Evolutionary conservation across 495 filamentous ascomycete genomes (phyloP).

Genomic region (Aspergillus steynii): DNA sequence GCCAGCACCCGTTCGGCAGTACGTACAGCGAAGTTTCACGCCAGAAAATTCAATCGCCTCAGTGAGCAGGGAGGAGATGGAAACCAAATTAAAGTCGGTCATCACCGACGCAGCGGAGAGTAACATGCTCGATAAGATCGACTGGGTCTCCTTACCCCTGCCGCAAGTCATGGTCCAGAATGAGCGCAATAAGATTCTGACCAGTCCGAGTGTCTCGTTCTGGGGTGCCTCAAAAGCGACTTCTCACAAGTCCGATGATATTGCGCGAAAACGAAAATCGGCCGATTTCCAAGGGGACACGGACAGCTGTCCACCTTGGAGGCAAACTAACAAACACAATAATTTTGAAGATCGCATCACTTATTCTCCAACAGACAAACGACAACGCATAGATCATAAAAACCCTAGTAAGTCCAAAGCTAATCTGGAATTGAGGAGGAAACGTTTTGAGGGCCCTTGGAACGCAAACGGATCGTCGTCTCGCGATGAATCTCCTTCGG

Average conservation of each 20-base stretch:
- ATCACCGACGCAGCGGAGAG: slow-evolving; percentile 78
- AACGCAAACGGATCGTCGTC: slow-evolving; percentile 45
- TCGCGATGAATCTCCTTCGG: slow-evolving; percentile 59
- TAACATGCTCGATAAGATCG: slow-evolving; percentile 63
- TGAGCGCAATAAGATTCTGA: slow-evolving; percentile 58
- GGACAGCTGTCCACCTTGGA: slow-evolving; percentile 66
- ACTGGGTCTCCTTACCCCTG: slow-evolving; percentile 84
- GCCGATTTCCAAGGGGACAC: slow-evolving; percentile 55
- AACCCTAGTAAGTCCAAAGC: slow-evolving; percentile 83
- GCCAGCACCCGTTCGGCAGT: slow-evolving; percentile 72
- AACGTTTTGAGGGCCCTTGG: slow-evolving; percentile 76
- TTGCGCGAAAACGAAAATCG: slow-evolving; percentile 77
- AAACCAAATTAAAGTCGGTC: slow-evolving; percentile 78
- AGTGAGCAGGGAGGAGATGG: slow-evolving; percentile 69
- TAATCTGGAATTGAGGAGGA: slow-evolving; percentile 83
- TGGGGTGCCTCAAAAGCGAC: slow-evolving; percentile 35
- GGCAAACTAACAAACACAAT: slow-evolving; percentile 61
- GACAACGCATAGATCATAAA: slow-evolving; percentile 51
- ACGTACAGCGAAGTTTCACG: slow-evolving; percentile 83
- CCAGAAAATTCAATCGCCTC: slow-evolving; percentile 65
- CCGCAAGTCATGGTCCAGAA: slow-evolving; percentile 82
- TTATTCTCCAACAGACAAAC: slow-evolving; percentile 62
- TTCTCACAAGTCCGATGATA: slow-evolving; percentile 25
- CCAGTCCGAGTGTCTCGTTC: slow-evolving; percentile 38
- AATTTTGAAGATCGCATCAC: slow-evolving; percentile 77